Evolutionary conservation across 352 stramenopile genomes (phyloP).

Genomic region (Phytophthora sp.): DNA sequence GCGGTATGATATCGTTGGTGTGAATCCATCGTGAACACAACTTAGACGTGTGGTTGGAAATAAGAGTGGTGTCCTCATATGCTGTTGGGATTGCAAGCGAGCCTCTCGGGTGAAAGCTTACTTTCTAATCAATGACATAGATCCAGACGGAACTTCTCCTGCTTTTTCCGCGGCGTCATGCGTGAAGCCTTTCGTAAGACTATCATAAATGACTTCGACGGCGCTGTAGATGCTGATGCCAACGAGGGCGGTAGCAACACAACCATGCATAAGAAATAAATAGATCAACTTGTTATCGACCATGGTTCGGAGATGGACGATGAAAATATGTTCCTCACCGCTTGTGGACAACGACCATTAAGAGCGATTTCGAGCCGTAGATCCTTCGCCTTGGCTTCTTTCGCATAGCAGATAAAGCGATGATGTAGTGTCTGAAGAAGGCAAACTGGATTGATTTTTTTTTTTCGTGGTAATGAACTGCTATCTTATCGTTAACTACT

Average conservation of each 20-base stretch:
- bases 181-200: not conserved
- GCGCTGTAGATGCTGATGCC: not conserved
- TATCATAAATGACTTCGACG: not conserved
- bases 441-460: too few species aligned
- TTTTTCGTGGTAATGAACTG: too few species aligned
- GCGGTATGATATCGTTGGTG: conserved; percentile 95
- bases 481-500: too few species aligned
- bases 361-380: too few species aligned
- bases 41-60: conserved; percentile 66
- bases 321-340: not conserved
- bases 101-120: conserved; percentile 94
- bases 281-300: too few species aligned
- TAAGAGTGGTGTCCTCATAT: conserved; percentile 86
- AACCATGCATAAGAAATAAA: conserved; percentile 6
- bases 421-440: too few species aligned
- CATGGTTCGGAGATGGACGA: too few species aligned
- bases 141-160: conserved; percentile 44
- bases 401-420: too few species aligned
- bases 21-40: conserved; percentile 94
- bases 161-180: conserved; percentile 22
- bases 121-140: conserved; percentile 94
- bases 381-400: too few species aligned
- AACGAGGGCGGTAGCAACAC: not conserved
- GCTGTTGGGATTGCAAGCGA: conserved; percentile 92
- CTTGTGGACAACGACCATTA: too few species aligned